phyloP scores from a whole-genome alignment of 1,284 basidiomycete species.

The Rhodotorula sp. region DNA sequence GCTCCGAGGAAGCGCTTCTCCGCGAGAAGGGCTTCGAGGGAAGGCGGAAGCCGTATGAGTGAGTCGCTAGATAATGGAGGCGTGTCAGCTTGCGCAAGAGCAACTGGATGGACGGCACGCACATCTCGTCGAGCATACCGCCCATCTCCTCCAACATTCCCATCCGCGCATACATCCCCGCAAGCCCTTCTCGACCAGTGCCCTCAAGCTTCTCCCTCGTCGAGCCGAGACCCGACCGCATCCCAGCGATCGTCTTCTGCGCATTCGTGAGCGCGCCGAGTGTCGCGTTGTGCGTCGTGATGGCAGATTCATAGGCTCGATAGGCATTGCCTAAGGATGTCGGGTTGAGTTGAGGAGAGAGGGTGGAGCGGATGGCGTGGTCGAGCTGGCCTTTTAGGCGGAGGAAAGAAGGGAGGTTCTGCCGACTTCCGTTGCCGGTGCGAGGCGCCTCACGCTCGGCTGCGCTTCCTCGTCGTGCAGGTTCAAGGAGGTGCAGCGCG shows the following conservation, averaged over 20 bases:
- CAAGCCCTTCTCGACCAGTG: conserved; percentile 35
- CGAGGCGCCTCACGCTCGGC: background rate
- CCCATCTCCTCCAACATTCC: conserved; percentile 64
- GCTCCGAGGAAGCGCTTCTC: conserved; percentile 93
- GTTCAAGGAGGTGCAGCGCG: conserved; percentile 78
- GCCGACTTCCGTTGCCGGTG: conserved; percentile 57
- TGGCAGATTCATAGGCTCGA: conserved; percentile 82
- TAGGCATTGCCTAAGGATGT: conserved; percentile 60
- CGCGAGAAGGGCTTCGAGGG: conserved; percentile 87
- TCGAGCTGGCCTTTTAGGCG: conserved; percentile 72
- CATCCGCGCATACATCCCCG: conserved; percentile 35
- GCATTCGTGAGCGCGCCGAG: conserved; percentile 73
- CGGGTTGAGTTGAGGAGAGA: conserved; percentile 62
- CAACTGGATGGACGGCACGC: conserved; percentile 46
- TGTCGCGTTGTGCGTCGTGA: conserved; percentile 80
- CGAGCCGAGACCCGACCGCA: conserved; percentile 82
- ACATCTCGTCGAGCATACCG: conserved; percentile 86
- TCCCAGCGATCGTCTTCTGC: conserved; percentile 65
- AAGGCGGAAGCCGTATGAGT: conserved; percentile 86
- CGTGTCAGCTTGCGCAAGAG: background rate
- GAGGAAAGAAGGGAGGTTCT: conserved; percentile 68
- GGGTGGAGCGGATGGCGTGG: conserved; percentile 73
- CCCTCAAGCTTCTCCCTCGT: conserved; percentile 62
- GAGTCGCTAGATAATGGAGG: too few relatives aligned
- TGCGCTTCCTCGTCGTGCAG: conserved; percentile 45